phyloP scores from a whole-genome alignment of 1,284 basidiomycete species.

The Acaromyces ingoldii region DNA sequence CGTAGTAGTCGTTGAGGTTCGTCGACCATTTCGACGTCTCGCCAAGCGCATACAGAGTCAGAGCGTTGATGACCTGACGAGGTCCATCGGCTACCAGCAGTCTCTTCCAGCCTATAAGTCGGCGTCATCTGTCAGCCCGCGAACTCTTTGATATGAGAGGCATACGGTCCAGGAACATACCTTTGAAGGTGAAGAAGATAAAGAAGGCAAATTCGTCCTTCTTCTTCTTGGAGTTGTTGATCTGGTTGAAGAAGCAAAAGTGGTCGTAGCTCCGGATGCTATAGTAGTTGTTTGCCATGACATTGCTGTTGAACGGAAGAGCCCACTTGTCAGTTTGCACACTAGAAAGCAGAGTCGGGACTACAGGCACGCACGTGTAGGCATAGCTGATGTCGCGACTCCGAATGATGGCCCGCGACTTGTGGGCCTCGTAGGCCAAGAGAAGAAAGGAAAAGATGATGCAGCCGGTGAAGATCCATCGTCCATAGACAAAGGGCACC shows the following conservation, averaged over 20 bases:
- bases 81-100: constrained; percentile 91
- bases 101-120: constrained; percentile 73
- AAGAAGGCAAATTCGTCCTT: constrained; percentile 98
- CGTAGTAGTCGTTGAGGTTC: constrained; percentile 62
- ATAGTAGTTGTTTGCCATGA: constrained; percentile 77
- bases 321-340: background rate
- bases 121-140: no score
- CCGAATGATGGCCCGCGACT: constrained; percentile 84
- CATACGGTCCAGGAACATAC: background rate
- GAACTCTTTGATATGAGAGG: no score
- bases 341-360: background rate
- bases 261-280: constrained; percentile 80
- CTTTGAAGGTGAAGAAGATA: constrained; percentile 97
- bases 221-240: constrained; percentile 88
- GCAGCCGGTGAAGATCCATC: constrained; percentile 95
- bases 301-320: constrained; percentile 77
- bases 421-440: constrained; percentile 83
- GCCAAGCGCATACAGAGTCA: constrained; percentile 87
- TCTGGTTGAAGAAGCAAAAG: constrained; percentile 96
- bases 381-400: constrained; percentile 80
- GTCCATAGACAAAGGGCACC: constrained; percentile 81
- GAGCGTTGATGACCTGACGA: constrained; percentile 90
- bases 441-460: constrained; percentile 95
- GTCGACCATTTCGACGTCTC: constrained; percentile 66
- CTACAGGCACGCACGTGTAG: constrained; percentile 17